These are phyloP conservation scores for Xylogone sp. DNA, from an alignment of 2,329 filamentous ascomycete genomes.

Conservation along the genomic window DNA sequence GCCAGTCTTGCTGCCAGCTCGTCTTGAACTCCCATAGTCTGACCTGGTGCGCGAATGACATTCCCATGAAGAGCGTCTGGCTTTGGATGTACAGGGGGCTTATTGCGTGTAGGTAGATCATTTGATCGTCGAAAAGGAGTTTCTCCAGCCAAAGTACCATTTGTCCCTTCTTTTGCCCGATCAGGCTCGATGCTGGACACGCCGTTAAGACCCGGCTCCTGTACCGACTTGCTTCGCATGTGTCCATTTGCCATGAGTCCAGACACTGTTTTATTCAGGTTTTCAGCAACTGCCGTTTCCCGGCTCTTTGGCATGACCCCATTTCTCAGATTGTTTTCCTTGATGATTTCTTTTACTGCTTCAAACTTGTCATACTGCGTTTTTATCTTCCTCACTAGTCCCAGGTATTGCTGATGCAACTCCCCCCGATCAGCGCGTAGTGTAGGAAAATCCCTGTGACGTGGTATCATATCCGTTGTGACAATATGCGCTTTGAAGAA, in stretches of 20 bases:
- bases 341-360: constrained; percentile 55
- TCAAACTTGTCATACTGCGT: constrained; percentile 48
- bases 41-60: constrained; percentile 38
- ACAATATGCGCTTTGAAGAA: constrained; percentile 82
- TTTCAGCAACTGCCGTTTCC: neutral
- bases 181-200: neutral
- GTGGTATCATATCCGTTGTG: constrained; percentile 69
- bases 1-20: constrained; percentile 56
- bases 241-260: constrained; percentile 9
- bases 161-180: neutral
- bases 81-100: constrained; percentile 57
- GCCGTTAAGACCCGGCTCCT: neutral
- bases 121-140: constrained; percentile 1
- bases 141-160: neutral
- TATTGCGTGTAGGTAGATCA: constrained; percentile 34
- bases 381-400: constrained; percentile 47
- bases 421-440: constrained; percentile 53
- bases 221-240: constrained; percentile 9
- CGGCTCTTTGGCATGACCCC: constrained; percentile 39
- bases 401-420: constrained; percentile 43
- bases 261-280: neutral
- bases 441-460: constrained; percentile 69
- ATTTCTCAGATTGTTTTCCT: constrained; percentile 58
- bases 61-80: constrained; percentile 64
- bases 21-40: constrained; percentile 28